Percentiles rank a stretch among this genome's conserved stretches.
Conservation (phyloP, 1,284 basidiomycete species). For the Marasmius fiardii region DNA sequence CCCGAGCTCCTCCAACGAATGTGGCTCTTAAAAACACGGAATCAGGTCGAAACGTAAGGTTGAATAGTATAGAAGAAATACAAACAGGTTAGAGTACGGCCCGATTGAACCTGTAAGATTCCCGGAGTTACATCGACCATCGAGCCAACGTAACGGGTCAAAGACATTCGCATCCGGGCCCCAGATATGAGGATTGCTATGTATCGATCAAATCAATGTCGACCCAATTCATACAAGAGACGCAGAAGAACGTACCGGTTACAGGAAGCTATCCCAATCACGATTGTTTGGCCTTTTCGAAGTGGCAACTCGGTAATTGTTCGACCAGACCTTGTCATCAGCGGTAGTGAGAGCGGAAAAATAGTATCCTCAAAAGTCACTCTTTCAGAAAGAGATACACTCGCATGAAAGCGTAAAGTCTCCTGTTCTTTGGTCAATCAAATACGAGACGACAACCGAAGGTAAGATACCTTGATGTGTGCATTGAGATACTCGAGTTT, state of each 20-base stretch:
- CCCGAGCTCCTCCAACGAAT: too few species aligned
- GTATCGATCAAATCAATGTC: neutral
- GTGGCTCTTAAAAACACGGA: too few species aligned
- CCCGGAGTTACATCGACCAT: neutral
- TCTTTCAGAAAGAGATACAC: constrained; percentile 8
- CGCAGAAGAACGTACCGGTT: constrained; percentile 2
- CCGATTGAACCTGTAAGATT: neutral
- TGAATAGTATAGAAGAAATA: neutral
- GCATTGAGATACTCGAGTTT: constrained; percentile 6
- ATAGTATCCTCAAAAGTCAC: constrained; percentile 5
- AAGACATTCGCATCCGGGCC: constrained; percentile 10
- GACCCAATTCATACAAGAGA: too few species aligned
- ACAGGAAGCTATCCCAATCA: constrained; percentile 1
- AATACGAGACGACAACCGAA: too few species aligned
- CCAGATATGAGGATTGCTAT: constrained; percentile 8
- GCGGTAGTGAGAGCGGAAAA: constrained; percentile 10
- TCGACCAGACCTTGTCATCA: constrained; percentile 1
- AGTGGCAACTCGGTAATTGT: constrained; percentile 1
- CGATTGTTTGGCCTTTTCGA: constrained; percentile 6
- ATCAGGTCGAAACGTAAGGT: too few species aligned
- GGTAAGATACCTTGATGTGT: constrained; percentile 2
- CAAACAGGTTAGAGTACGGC: constrained; percentile 7
- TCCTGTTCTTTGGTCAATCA: constrained; percentile 6
- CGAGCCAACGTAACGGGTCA: constrained; percentile 10
- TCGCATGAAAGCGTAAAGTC: constrained; percentile 9